Base-by-base conservation (phyloP, 768 basidiomycete species). In the Collybia sordida region DNA sequence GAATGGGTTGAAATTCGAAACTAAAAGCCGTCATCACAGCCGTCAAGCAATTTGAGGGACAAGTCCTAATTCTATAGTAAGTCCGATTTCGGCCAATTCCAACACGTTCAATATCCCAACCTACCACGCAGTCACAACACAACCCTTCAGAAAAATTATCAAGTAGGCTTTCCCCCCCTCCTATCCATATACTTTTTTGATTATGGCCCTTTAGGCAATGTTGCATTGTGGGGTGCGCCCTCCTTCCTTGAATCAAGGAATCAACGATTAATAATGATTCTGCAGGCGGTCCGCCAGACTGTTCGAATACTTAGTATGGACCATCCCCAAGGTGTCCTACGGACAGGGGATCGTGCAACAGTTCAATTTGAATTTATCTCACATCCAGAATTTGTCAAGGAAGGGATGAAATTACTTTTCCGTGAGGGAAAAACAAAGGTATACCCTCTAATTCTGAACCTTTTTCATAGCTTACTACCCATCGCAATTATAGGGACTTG, bases 361-460 rank as follows among this genome's bases (percentile, higher is more conserved):
- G 93, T 98, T n/a, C 80, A 82, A 27, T 98, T 98, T 59, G 92
- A 98, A 70, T 96, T 98, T 62, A 90, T 96, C 47, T 86, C 90
- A 12, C 87, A 89, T 47, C 88, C 92, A 0, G 96, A 97, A 73
- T 95, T 86, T 63, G 74, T 98, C 55, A 94, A 95, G 65, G 87
- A 86, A 57, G 95, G 95, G 22, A 92, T 91, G 86, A 93, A 94
- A 69, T 74, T 96, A 19, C 69, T 99, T 11, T 94, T 98, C 66
- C 77, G 96, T 35, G 97, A 98, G 68, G 96, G 95, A 3, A 93
- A 93, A 74, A 97, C 94, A 0, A 98, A 97, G 78, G 93, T 86
- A 44, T 27, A 74, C 61, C 22, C n/a, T 15, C 42, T 42, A 37
- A 42, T 31, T 56, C 34, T 25, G 38, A 22, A 36, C 17, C 9